phyloP scores from a whole-genome alignment of 768 basidiomycete genomes.

The Russula sp. region DNA sequence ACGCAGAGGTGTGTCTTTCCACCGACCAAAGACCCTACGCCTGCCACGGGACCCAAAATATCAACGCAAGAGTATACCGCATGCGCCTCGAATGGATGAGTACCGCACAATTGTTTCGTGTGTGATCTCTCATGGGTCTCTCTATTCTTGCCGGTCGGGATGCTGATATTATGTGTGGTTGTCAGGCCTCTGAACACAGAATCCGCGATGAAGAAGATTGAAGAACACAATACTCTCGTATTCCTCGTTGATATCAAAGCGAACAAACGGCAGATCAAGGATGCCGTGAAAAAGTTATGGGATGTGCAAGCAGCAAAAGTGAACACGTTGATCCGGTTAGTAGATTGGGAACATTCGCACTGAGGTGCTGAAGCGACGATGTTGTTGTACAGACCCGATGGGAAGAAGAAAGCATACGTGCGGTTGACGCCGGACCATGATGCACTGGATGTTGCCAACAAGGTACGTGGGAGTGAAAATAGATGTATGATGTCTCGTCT shows the following conservation, averaged over 20 bases:
- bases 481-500: no score
- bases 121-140: slow-evolving; percentile 29
- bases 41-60: slow-evolving; percentile 83
- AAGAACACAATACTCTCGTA: slow-evolving; percentile 87
- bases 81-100: slow-evolving; percentile 93
- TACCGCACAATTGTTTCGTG: slow-evolving; percentile 90
- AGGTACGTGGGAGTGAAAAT: slow-evolving; percentile 31
- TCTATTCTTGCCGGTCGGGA: not conserved
- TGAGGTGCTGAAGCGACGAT: not conserved
- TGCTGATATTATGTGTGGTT: not conserved
- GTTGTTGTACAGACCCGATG: slow-evolving; percentile 65
- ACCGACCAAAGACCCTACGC: slow-evolving; percentile 80
- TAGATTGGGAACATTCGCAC: slow-evolving; percentile 5
- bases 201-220: slow-evolving; percentile 98
- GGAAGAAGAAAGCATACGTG: slow-evolving; percentile 99
- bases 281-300: slow-evolving; percentile 98
- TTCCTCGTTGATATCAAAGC: slow-evolving; percentile 93
- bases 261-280: slow-evolving; percentile 99
- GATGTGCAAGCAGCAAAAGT: slow-evolving; percentile 94
- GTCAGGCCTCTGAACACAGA: slow-evolving; percentile 85
- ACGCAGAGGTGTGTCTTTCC: slow-evolving; percentile 80
- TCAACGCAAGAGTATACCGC: slow-evolving; percentile 90
- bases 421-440: slow-evolving; percentile 93
- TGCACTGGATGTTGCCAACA: slow-evolving; percentile 98
- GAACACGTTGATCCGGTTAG: slow-evolving; percentile 96